phyloP scores from a whole-genome alignment of 2,329 filamentous ascomycete species.

The Epichloe coenophiala region DNA sequence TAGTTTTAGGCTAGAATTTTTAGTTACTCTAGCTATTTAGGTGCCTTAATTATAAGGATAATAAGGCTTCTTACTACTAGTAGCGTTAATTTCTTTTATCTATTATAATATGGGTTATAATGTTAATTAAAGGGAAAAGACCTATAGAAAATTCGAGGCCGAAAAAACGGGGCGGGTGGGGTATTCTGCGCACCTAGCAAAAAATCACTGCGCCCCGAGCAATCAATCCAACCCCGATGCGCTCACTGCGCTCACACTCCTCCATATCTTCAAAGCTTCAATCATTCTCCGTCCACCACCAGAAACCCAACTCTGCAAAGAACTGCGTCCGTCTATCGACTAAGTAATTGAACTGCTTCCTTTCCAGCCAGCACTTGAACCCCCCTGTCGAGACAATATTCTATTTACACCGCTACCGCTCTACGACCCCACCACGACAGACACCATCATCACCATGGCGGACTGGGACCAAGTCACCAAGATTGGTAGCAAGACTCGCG shows the following conservation, averaged over 20 bases:
- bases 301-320: background rate
- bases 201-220: too few relatives aligned
- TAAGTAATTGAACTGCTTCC: background rate
- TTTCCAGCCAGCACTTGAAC: background rate
- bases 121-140: too few relatives aligned
- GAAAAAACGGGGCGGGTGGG: too few relatives aligned
- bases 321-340: background rate
- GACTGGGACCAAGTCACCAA: slow-evolving; percentile 83
- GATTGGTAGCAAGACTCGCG: slow-evolving; percentile 77
- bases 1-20: too few relatives aligned
- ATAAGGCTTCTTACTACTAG: too few relatives aligned
- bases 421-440: slow-evolving; percentile 8
- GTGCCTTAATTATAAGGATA: too few relatives aligned
- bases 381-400: background rate
- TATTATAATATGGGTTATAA: too few relatives aligned
- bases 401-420: background rate
- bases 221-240: slow-evolving; percentile 16
- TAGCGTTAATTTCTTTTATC: too few relatives aligned
- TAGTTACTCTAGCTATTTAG: too few relatives aligned
- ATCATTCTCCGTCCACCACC: slow-evolving; percentile 2
- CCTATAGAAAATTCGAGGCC: too few relatives aligned
- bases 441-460: slow-evolving; percentile 43
- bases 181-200: too few relatives aligned
- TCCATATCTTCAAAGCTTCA: slow-evolving; percentile 13
- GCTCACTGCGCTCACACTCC: slow-evolving; percentile 19